Conservation (phyloP, 495 filamentous ascomycete species). For the Rhizodiscina lignyota region DNA sequence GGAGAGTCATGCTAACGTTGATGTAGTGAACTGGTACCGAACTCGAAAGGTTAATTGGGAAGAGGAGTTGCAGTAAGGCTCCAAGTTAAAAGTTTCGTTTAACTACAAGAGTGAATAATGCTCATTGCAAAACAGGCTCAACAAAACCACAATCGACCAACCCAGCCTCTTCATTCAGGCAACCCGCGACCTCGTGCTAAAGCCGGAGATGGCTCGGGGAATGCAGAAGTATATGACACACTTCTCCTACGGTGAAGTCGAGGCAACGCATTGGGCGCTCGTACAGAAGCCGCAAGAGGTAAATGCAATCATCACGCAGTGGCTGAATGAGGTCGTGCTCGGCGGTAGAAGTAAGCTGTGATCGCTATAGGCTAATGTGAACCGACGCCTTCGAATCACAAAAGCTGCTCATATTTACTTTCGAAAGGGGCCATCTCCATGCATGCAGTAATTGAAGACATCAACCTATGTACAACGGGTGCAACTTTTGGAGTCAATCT, state of each 20-base stretch:
- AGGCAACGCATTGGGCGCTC: conserved; percentile 25
- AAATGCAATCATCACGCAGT: conserved; percentile 21
- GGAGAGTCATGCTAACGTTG: conserved; percentile 4
- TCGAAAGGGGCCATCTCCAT: too few species aligned
- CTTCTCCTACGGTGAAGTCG: conserved; percentile 27
- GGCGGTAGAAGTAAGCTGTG: conserved; percentile 14
- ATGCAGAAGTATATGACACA: conserved; percentile 52
- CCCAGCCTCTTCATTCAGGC: conserved; percentile 65
- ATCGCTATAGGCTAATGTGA: too few species aligned
- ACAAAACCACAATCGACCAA: conserved; percentile 33
- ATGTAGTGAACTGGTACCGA: conserved; percentile 66
- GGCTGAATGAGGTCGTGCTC: conserved; percentile 20
- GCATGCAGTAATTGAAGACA: too few species aligned
- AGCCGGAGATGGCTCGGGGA: conserved; percentile 41
- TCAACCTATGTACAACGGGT: too few species aligned
- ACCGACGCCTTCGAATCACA: too few species aligned
- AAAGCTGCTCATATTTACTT: too few species aligned
- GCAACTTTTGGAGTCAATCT: too few species aligned
- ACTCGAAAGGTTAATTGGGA: conserved; percentile 52
- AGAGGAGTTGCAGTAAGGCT: conserved; percentile 45
- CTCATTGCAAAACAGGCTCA: conserved; percentile 12
- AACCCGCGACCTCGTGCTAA: conserved; percentile 36
- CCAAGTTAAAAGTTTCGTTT: conserved; percentile 2
- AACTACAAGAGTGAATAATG: background rate
- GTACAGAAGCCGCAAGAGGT: conserved; percentile 21